Base-by-base conservation (phyloP, 441 rosid genomes). In the Bocquillonia castaneifolia region DNA sequence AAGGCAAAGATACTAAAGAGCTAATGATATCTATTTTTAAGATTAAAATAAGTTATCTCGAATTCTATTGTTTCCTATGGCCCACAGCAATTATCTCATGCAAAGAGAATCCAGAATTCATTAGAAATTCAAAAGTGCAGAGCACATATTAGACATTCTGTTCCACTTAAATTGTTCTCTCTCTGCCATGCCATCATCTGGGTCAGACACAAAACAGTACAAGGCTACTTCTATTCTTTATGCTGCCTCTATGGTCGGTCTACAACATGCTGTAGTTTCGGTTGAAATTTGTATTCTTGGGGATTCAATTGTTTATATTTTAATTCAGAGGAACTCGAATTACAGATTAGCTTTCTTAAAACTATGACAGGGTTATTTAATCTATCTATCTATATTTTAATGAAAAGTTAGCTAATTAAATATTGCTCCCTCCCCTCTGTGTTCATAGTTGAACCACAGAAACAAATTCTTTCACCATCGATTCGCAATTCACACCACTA, bases 51-150 rank as follows among this genome's bases (percentile, higher is more conserved):
- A 34, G 14, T 26, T 17, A 39, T 54, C 40, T 17, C 10, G 12
- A 54, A 28, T 48, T 25, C 37, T 32, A 56, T 4, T 44, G 29
- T 47, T 66, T 34, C 26, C 10, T 7, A n/a, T 28, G 67, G 56
- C 15, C 67, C 67, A 60, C 23, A 56, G 17, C 32, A 23, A 44
- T 55, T 68, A 55, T 67, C 64, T 60, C 26, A 29, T 48, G 22
- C 37, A 71, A 44, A 56, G 58, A 55, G 23, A 45, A 5, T 1
- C n/a, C 32, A 10, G 29, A 13, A 58, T 52, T 39, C 62, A 20
- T 48, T 25, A 40, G 59, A 26, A 45, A 50, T 71, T 56, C 53
- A 44, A 9, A 36, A 68, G 28, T 18, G 28, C 57, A n/a, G 37
- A n/a, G 37, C 12, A 59, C n/a, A 31, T 15, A n/a, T n/a, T 58